These are phyloP conservation scores for Chaetomiaceae sp. DNA, from an alignment of 2,329 filamentous ascomycete genomes.

Conservation along the genomic window DNA sequence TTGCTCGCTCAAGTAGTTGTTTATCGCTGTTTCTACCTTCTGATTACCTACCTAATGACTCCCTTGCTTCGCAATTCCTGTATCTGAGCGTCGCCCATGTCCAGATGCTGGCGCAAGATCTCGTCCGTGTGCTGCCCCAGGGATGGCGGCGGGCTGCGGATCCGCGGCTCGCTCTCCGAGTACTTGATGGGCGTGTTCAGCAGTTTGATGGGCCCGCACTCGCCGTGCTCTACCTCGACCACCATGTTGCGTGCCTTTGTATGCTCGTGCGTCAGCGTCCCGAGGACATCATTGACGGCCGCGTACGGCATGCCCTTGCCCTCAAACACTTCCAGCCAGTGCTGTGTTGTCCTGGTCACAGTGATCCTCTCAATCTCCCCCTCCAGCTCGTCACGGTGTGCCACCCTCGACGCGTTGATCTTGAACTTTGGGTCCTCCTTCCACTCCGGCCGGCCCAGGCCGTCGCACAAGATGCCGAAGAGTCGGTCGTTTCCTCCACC, in stretches of 20 bases:
- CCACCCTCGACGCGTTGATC: constrained; percentile 57
- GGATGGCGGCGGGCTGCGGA: constrained; percentile 73
- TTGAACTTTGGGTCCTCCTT: constrained; percentile 52
- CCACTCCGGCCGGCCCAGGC: constrained; percentile 53
- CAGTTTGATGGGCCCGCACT: constrained; percentile 79
- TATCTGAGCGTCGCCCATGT: constrained; percentile 55
- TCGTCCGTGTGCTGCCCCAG: constrained; percentile 84
- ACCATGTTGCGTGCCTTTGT: constrained; percentile 85
- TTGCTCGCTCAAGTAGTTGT: too few species aligned
- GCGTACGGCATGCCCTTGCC: constrained; percentile 89
- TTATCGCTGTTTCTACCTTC: too few species aligned
- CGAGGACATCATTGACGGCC: constrained; percentile 87
- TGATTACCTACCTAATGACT: constrained; percentile 51
- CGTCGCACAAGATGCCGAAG: constrained; percentile 58
- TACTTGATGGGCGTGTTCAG: constrained; percentile 95
- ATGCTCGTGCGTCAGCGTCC: constrained; percentile 77
- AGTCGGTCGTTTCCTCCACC: constrained; percentile 68
- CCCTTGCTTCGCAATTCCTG: constrained; percentile 57
- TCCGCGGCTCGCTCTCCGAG: constrained; percentile 70
- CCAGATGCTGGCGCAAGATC: constrained; percentile 59
- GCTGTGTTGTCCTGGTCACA: constrained; percentile 67
- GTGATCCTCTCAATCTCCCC: constrained; percentile 71
- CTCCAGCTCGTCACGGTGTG: constrained; percentile 72
- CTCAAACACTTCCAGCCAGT: constrained; percentile 83
- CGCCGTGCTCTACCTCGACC: constrained; percentile 72